Conservation (phyloP, 148 eudicot species). For the Nepenthes gracilis region DNA sequence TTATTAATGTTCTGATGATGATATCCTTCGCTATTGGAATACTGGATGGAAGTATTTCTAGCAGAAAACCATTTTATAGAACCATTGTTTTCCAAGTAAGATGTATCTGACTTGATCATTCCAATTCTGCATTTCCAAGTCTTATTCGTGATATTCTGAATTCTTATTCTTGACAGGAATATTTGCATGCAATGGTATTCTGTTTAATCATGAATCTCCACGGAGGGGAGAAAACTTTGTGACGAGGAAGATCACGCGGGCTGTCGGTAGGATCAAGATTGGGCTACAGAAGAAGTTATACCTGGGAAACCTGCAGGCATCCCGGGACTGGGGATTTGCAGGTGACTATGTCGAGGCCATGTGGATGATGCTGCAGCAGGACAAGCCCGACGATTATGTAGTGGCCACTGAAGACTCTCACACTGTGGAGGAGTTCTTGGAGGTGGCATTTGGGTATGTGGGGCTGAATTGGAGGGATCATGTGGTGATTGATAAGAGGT, state of each 20-base stretch:
- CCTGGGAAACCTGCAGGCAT: constrained; percentile 74
- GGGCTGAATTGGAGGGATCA: constrained; percentile 85
- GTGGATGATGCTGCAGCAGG: constrained; percentile 99
- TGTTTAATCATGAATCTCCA: constrained; percentile 88
- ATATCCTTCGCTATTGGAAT: no score
- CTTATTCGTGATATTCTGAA: background rate
- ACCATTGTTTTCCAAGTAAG: no score
- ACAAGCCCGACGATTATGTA: constrained; percentile 85
- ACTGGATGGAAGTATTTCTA: no score
- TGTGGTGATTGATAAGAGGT: constrained; percentile 82
- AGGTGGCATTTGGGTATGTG: constrained; percentile 68
- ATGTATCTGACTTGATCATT: no score
- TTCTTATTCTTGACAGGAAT: constrained; percentile 10
- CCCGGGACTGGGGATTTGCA: constrained; percentile 94
- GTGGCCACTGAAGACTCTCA: constrained; percentile 93
- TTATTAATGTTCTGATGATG: no score
- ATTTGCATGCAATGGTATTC: constrained; percentile 77
- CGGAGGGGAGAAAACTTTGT: constrained; percentile 90
- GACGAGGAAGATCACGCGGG: constrained; percentile 87
- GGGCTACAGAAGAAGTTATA: constrained; percentile 86
- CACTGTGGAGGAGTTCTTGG: constrained; percentile 75
- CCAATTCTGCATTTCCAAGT: no score
- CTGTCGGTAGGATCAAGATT: constrained; percentile 80
- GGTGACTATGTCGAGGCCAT: constrained; percentile 98
- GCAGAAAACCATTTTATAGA: no score